Base-by-base conservation (phyloP, 371 early-diverging fungal genomes). In the Mucor circinelloides region DNA sequence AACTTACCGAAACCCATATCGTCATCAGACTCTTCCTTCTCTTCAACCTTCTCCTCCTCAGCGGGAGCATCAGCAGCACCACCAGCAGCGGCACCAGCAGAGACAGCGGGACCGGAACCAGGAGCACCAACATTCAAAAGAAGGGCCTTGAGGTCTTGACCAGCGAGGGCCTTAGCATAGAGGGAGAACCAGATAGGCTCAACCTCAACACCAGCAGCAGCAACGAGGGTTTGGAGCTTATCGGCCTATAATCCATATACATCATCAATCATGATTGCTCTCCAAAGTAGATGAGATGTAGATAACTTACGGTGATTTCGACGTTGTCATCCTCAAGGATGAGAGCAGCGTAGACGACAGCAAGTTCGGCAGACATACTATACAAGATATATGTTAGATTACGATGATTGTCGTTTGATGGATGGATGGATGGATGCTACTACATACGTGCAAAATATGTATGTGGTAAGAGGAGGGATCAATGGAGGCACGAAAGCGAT, bases 121-220 rank as follows among this genome's bases (percentile, higher is more conserved):
- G 81, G 79, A 48, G 91, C 83, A 81, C 97, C 96, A 70, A 96
- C 91, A 90, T 93, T 95, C 84, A 90, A 87, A 80, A 98, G 87
- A 79, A 97, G 87, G 72, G 91, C 92, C 79, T 82, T 87, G 71
- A 98, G 82, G 87, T 97, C 91, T 89, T 94, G 93, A 78, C 97
- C 97, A 70, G 88, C 95, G 73, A 98, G 92, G 69, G 98, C 98
- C 94, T 98, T 98, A 84, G 99, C 96, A 87, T 97, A 97, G 76
- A 98, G 87, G 81, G 85, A 85, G 81, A 94, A 91, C 96, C 96
- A 98, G 93, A 97, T 93, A 73, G 94, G 84, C 85, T 98, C 98
- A 75, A 98, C 92, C 66, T 91, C 90, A 71, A 97, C 81, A 82
- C 94, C 94, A 71, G 98, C 96, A 71, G 95, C 95, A 78, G 89